A percentile compares a stretch with the other conserved stretches of the same genome.
Evolutionary conservation across 306 rosid species (phyloP).

Genomic region (Dryas drummondii): DNA sequence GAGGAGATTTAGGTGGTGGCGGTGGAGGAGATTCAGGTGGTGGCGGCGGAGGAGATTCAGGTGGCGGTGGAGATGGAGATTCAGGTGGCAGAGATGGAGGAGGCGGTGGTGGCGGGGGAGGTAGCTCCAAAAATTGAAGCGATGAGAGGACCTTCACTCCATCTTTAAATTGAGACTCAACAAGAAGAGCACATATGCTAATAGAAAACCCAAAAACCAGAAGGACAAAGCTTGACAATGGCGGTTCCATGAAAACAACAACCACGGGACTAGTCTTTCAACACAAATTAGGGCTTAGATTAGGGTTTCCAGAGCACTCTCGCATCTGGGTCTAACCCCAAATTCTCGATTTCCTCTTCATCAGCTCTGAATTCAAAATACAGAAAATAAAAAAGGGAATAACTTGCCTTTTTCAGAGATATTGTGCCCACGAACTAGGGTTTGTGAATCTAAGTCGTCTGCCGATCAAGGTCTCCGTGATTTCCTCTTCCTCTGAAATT

Average conservation of each 20-base stretch:
- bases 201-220: slow-evolving; percentile 45
- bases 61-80: not conserved
- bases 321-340: slow-evolving; percentile 41
- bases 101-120: not conserved
- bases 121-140: not conserved
- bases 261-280: slow-evolving; percentile 19
- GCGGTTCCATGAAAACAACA: slow-evolving; percentile 55
- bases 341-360: slow-evolving; percentile 13
- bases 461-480: not conserved
- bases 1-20: not conserved
- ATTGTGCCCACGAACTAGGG: slow-evolving; percentile 12
- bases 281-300: slow-evolving; percentile 4
- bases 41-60: not conserved
- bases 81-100: not conserved
- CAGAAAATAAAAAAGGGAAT: not conserved
- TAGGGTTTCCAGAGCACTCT: slow-evolving; percentile 27
- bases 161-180: slow-evolving; percentile 35
- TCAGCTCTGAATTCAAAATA: slow-evolving; percentile 7
- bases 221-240: slow-evolving; percentile 43
- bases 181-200: slow-evolving; percentile 38
- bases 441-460: slow-evolving; percentile 19
- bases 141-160: not conserved
- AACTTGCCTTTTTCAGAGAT: slow-evolving; percentile 2
- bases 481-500: not conserved
- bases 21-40: not conserved